Conservation (phyloP, 768 basidiomycete species). For the Mycena filopes region DNA sequence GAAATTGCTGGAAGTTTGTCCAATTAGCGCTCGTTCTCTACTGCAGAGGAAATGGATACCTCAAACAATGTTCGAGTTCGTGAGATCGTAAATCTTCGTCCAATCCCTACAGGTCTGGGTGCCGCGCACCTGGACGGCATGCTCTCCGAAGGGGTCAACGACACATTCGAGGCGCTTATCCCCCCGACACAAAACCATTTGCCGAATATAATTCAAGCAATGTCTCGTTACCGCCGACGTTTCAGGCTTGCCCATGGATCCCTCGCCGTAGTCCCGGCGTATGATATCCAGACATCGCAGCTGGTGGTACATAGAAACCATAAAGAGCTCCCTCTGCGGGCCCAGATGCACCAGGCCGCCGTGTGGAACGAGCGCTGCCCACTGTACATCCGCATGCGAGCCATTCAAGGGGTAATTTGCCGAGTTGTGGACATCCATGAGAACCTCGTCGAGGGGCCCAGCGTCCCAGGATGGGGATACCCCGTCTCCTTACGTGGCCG, state of each 20-base stretch:
- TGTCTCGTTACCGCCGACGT: conserved; percentile 20
- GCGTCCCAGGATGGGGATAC: conserved; percentile 37
- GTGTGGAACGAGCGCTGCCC: conserved; percentile 37
- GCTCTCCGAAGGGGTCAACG: conserved; percentile 9
- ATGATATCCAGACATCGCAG: conserved; percentile 49
- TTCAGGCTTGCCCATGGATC: not conserved
- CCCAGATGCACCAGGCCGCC: conserved; percentile 39
- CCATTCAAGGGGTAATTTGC: conserved; percentile 36
- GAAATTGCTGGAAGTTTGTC: too few relatives aligned
- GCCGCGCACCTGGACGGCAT: conserved; percentile 20
- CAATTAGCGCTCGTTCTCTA: too few relatives aligned
- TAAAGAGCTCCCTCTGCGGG: conserved; percentile 40
- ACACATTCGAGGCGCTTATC: conserved; percentile 32
- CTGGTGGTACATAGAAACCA: conserved; percentile 49
- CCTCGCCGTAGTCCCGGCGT: conserved; percentile 30
- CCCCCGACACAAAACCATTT: conserved; percentile 36
- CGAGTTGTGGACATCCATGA: conserved; percentile 39
- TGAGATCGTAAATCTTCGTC: conserved; percentile 26
- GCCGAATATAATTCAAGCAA: conserved; percentile 40
- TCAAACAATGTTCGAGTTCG: not conserved
- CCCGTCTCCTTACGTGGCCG: not conserved
- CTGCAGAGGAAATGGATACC: too few relatives aligned
- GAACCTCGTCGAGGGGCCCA: conserved; percentile 28
- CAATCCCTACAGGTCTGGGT: conserved; percentile 35
- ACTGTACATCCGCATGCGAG: conserved; percentile 32